Evolutionary conservation across 2,329 filamentous ascomycete species (phyloP).

Genomic region (Cephalotrichum gorgonifer): DNA sequence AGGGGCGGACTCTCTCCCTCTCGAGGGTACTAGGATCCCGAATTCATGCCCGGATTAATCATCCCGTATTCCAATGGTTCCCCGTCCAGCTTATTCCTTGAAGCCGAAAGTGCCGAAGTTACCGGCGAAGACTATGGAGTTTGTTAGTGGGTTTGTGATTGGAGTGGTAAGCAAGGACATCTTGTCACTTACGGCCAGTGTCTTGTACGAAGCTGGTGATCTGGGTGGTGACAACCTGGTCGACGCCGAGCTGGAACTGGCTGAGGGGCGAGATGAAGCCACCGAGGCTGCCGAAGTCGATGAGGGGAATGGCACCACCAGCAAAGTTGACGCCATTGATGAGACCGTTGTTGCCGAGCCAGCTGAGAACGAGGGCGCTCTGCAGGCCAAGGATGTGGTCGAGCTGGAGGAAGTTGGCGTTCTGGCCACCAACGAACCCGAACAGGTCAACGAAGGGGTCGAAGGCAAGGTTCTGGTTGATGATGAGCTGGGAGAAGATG

Average conservation of each 20-base stretch:
- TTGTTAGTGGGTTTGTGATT: not conserved
- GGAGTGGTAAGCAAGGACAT: not conserved
- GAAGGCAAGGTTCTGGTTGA: slow-evolving; percentile 19
- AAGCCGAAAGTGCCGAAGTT: not conserved
- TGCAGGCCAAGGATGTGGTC: slow-evolving; percentile 27
- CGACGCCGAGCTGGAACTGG: slow-evolving; percentile 15
- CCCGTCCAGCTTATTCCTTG: not conserved
- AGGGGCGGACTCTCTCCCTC: not conserved
- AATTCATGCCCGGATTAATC: not conserved
- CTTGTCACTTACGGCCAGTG: not conserved
- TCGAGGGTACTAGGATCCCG: not conserved
- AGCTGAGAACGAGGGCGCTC: slow-evolving; percentile 26
- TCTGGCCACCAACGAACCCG: slow-evolving; percentile 29
- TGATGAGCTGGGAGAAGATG: slow-evolving; percentile 25
- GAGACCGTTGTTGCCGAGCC: slow-evolving; percentile 19
- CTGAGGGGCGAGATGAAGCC: slow-evolving; percentile 14
- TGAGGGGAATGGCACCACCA: slow-evolving; percentile 2
- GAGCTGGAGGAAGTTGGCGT: slow-evolving; percentile 30
- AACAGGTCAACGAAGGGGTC: slow-evolving; percentile 35
- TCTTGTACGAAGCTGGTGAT: slow-evolving; percentile 16
- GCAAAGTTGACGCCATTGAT: slow-evolving; percentile 17
- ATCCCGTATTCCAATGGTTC: not conserved
- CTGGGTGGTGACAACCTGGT: slow-evolving; percentile 15
- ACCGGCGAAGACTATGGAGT: not conserved
- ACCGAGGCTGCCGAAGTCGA: slow-evolving; percentile 6